Conservation (phyloP, 805 yeast species). For the Novakomyces olei region DNA sequence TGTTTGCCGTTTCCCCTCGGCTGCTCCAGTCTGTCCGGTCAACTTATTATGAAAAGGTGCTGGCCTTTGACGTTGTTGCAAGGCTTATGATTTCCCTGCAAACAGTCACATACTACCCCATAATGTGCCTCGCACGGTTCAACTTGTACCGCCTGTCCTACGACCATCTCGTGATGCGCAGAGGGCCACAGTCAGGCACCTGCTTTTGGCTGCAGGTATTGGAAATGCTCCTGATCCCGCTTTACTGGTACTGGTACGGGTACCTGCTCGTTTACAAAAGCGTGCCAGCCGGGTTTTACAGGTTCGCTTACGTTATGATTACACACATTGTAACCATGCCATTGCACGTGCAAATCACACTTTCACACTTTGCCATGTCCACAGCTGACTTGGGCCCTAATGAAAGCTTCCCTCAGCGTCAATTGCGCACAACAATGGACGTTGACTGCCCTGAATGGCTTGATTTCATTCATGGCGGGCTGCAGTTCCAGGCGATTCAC, state of each 20-base stretch:
- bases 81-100: conserved; percentile 38
- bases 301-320: conserved; percentile 40
- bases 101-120: conserved; percentile 50
- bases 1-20: conserved; percentile 62
- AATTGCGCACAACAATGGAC: conserved; percentile 80
- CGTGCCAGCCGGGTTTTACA: conserved; percentile 30
- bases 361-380: conserved; percentile 84
- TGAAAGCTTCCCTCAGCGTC: conserved; percentile 61
- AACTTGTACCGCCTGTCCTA: conserved; percentile 65
- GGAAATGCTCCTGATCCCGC: conserved; percentile 45
- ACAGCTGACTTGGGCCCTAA: conserved; percentile 65
- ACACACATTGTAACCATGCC: conserved; percentile 70
- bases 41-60: conserved; percentile 48
- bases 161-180: conserved; percentile 50
- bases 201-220: conserved; percentile 74
- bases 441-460: conserved; percentile 87
- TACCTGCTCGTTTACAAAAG: conserved; percentile 36
- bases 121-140: conserved; percentile 64
- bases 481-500: conserved; percentile 79
- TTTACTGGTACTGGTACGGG: conserved; percentile 67
- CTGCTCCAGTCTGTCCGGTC: conserved; percentile 51
- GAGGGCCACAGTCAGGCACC: conserved; percentile 58
- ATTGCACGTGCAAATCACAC: conserved; percentile 80
- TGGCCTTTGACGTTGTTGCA: conserved; percentile 50
- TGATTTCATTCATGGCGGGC: conserved; percentile 77